Evolutionary conservation across 345 rosid genomes (phyloP), one percentile per base, ranked within the genome.

Genomic region (Bretschneidera sinensis): DNA sequence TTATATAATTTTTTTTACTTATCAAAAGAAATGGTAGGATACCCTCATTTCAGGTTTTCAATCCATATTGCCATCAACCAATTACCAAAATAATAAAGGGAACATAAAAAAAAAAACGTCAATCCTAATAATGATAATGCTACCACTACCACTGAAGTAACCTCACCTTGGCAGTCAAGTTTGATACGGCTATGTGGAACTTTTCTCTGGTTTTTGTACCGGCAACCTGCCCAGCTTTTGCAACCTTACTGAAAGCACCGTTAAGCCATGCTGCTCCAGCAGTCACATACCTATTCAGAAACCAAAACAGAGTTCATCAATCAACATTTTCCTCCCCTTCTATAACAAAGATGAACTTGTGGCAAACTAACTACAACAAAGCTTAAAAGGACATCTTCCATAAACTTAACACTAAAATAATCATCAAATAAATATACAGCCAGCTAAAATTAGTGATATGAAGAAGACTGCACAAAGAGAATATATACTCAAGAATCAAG

Each of bases 241-340:
- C 91, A n/a, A 90, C 87, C 73, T 80, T 94, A 73, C 78, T 75
- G 64, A 94, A 86, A 21, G 99, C 92, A 23, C 95, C 97, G 71
- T 85, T 94, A 50, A 94, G 67, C 98, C 98, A 92, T 51, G 97
- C 82, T 66, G 96, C 58, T 70, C 98, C 97, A 1, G 85, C 85
- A 21, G 87, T 83, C 48, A 89, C 89, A 21, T 92, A 87, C 68
- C 97, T 89, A 74, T 54, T 56, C 61, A 62, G n/a, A 19, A 49
- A 48, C 53, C 62, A 56, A 68, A 54, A 25, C 9, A 48, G 4
- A 61, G 28, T 14, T 39, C n/a, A 11, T 39, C 2, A 14, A 39
- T 13, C 15, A 39, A 14, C 45, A n/a, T 1, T 5, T 39, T 13
- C 10, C 15, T 14, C 9, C 33, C 33, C n/a, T n/a, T n/a, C n/a